Percentiles rank a stretch among this genome's conserved stretches.
Evolutionary conservation across 495 filamentous ascomycete genomes (phyloP).

Genomic region (Bryoglossum gracile): DNA sequence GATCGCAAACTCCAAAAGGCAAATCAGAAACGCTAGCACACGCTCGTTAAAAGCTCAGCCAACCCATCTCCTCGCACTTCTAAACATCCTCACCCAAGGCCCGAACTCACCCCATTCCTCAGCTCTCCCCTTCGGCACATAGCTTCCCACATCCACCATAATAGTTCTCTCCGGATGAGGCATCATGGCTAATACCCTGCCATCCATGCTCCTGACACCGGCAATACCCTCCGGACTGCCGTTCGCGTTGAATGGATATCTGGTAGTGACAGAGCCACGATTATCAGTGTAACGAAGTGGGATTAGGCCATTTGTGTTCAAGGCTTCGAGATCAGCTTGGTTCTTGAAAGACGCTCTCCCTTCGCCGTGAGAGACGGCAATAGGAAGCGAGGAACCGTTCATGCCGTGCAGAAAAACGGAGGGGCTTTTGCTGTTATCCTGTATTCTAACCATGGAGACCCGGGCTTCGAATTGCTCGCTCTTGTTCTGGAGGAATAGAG

Average conservation of each 20-base stretch:
- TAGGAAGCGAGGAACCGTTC: constrained; percentile 74
- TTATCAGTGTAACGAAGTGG: constrained; percentile 82
- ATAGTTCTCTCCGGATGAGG: constrained; percentile 94
- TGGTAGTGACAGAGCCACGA: constrained; percentile 60
- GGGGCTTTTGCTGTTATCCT: constrained; percentile 46
- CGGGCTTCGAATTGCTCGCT: constrained; percentile 92
- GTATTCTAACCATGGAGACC: constrained; percentile 78
- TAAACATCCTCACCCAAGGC: constrained; percentile 80
- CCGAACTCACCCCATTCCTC: constrained; percentile 80
- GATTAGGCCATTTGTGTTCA: constrained; percentile 56
- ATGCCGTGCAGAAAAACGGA: constrained; percentile 94
- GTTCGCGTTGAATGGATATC: constrained; percentile 91
- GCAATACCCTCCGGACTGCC: constrained; percentile 84
- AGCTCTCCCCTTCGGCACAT: constrained; percentile 52
- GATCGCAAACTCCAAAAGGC: too few species aligned
- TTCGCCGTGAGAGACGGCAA: constrained; percentile 88
- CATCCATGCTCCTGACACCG: constrained; percentile 70
- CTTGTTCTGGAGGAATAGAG: constrained; percentile 75
- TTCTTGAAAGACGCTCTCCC: constrained; percentile 72
- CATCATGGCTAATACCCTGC: constrained; percentile 89
- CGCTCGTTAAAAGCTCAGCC: too few species aligned
- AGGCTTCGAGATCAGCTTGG: constrained; percentile 41
- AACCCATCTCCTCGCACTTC: constrained; percentile 78
- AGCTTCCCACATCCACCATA: constrained; percentile 73
- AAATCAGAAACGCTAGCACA: too few species aligned